Evolutionary conservation across 495 filamentous ascomycete species (phyloP).

Genomic region (Xylaria palmicola): DNA sequence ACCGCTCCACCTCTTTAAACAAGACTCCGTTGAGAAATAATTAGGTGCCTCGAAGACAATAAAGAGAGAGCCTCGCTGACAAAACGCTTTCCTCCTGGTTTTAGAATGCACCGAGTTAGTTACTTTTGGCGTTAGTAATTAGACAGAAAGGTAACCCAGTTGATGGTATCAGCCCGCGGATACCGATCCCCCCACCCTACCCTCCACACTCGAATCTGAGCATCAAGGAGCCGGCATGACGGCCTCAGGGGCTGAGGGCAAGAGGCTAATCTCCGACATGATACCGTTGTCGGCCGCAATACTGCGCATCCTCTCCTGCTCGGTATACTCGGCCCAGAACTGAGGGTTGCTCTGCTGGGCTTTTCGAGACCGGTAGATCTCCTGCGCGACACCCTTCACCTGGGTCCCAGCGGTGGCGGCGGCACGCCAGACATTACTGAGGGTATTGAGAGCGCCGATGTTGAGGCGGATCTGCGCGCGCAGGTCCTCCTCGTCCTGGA

Average conservation of each 20-base stretch:
- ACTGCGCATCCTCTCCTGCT: slow-evolving; percentile 55
- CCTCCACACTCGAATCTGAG: background rate
- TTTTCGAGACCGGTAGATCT: slow-evolving; percentile 59
- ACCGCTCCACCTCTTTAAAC: background rate
- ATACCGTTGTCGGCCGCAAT: slow-evolving; percentile 54
- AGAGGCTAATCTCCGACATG: slow-evolving; percentile 49
- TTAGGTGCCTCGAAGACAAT: background rate
- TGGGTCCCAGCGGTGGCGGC: slow-evolving; percentile 70
- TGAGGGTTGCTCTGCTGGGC: slow-evolving; percentile 49
- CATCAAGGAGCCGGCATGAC: slow-evolving; percentile 11
- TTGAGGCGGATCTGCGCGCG: slow-evolving; percentile 78
- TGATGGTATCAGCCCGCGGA: too few relatives aligned
- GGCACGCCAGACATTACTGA: slow-evolving; percentile 75
- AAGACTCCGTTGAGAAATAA: background rate
- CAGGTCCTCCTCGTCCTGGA: slow-evolving; percentile 64
- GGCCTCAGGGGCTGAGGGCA: slow-evolving; percentile 24
- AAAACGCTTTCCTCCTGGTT: background rate
- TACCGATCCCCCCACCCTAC: background rate
- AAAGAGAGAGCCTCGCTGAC: background rate
- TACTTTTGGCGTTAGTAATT: too few relatives aligned
- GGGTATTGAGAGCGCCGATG: slow-evolving; percentile 74
- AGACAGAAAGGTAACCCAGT: too few relatives aligned
- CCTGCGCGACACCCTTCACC: slow-evolving; percentile 68
- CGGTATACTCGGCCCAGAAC: slow-evolving; percentile 53
- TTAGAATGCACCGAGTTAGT: too few relatives aligned